Evolutionary conservation across 345 rosid genomes (phyloP).

Genomic region (Populus alba): DNA sequence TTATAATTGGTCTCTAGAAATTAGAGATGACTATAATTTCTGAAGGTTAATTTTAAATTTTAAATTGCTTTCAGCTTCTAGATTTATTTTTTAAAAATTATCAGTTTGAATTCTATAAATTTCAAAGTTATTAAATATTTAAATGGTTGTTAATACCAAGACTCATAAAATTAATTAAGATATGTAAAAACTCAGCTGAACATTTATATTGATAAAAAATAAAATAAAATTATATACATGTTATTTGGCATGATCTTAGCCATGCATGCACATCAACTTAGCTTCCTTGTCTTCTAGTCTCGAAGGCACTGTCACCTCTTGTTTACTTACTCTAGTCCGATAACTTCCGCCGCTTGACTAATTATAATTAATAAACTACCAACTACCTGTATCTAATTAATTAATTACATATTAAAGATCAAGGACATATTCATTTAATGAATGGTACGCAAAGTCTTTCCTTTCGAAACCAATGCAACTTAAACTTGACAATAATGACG

Average conservation of each 20-base stretch:
- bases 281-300: background rate
- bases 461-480: background rate
- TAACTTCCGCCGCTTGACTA: background rate
- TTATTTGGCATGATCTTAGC: too few species aligned
- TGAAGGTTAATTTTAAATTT: too few species aligned
- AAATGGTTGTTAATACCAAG: rapidly evolving
- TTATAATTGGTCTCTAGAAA: too few species aligned
- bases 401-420: too few species aligned
- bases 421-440: background rate
- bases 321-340: background rate
- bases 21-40: too few species aligned
- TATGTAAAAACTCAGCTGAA: rapidly evolving
- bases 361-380: background rate
- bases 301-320: background rate
- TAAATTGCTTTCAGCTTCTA: too few species aligned
- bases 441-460: background rate
- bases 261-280: too few species aligned
- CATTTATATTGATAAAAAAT: too few species aligned
- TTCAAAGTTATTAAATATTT: too few species aligned
- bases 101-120: rapidly evolving
- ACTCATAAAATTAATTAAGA: rapidly evolving
- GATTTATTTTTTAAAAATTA: too few species aligned
- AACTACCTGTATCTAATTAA: background rate
- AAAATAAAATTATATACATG: too few species aligned
- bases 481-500: background rate